Evolutionary conservation across 495 filamentous ascomycete species (phyloP), one percentile per base, ranked within the genome.

Genomic region (Rhypophila decipiens): DNA sequence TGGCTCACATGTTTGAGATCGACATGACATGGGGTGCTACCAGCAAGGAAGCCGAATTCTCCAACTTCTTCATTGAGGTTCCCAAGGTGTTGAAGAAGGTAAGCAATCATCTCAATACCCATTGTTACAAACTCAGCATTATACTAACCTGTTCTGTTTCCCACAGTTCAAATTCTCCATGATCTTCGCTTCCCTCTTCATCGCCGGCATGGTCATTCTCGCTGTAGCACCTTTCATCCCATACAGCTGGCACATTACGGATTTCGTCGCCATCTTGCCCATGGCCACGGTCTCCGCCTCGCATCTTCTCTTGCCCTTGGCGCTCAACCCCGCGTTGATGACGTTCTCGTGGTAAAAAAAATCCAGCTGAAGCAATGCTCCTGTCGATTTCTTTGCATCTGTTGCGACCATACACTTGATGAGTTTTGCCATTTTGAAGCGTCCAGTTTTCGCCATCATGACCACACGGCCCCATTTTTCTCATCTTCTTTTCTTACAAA

Each of bases 211-310:
- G 75, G 67, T 88, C 49, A 65, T 86, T 43, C 64, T 88, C 21
- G 83, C 84, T n/a, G 67, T 67, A 5, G 80, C 69, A 5, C 66
- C 69, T 3, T 87, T 85, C 50, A 66, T 88, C 2, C 84, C 84
- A 2, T 68, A 77, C 44, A 71, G 71, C 49, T 90, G 85, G 84
- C 70, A 71, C 50, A 88, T 88, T 52, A 79, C 63, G 27, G 83
- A 87, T 58, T 87, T 90, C 51, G 85, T 87, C n/a, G 86, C 86
- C 29, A 88, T 90, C 49, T 63, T 88, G 24, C 86, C 86, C 38
- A 84, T 89, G 83, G 78, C 82, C 1, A 88, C 86, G 0, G 80
- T 88, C 12, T 73, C 79, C 20, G 72, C 63, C 1, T 84, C 79
- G 51, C 86, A 90, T 59, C 69, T 88, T 49, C 61, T 89, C 41